Conservation (phyloP, 495 filamentous ascomycete species). For the Gamarada debralockiae region DNA sequence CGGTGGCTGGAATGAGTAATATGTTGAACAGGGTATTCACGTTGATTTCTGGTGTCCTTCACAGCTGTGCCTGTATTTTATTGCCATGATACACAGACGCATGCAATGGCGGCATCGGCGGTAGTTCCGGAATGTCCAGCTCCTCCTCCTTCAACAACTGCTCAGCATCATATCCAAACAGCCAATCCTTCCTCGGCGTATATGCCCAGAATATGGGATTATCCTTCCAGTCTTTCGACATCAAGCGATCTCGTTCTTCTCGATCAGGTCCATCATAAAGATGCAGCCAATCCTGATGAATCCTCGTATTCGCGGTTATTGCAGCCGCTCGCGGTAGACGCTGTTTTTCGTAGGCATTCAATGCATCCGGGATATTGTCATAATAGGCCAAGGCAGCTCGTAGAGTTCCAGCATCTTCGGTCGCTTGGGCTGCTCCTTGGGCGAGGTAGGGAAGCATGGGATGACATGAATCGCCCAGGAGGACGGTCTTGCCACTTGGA, state of each 20-base stretch:
- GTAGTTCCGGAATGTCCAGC: too few relatives aligned
- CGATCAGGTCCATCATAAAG: background rate
- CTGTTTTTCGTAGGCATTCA: background rate
- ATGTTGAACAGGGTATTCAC: too few relatives aligned
- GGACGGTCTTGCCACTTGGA: slow-evolving; percentile 27
- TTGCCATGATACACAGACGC: too few relatives aligned
- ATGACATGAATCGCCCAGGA: slow-evolving; percentile 51
- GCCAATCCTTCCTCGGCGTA: slow-evolving; percentile 21
- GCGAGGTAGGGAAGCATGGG: slow-evolving; percentile 56
- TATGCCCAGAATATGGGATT: slow-evolving; percentile 18
- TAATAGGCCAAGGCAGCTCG: background rate
- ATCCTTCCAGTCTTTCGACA: background rate
- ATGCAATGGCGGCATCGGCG: too few relatives aligned
- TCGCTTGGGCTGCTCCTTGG: slow-evolving; percentile 39
- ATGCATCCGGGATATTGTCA: background rate
- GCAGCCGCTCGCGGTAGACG: background rate
- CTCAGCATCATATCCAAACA: slow-evolving; percentile 21
- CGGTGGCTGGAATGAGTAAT: too few relatives aligned
- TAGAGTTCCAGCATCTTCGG: slow-evolving; percentile 34
- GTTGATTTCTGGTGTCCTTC: too few relatives aligned
- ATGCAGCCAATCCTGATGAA: background rate
- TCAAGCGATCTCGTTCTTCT: background rate
- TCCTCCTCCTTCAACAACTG: too few relatives aligned
- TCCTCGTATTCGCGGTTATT: background rate
- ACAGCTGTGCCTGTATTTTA: too few relatives aligned